phyloP scores from a whole-genome alignment of 441 rosid species.

The Brassica balearica region DNA sequence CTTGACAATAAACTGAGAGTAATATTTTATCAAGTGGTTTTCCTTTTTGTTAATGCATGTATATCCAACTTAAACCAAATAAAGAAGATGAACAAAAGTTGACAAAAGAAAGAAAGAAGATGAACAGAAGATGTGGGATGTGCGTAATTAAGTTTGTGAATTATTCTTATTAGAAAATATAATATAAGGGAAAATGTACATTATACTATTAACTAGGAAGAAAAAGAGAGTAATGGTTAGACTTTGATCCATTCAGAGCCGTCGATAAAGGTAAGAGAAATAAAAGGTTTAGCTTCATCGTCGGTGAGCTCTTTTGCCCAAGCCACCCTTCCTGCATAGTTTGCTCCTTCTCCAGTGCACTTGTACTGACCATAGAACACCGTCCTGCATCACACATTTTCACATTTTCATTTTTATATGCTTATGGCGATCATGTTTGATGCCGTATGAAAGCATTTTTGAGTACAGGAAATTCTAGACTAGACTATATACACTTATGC shows the following conservation, averaged over 20 bases:
- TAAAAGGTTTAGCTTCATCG: conserved; percentile 88
- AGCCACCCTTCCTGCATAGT: conserved; percentile 87
- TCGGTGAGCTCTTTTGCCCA: conserved; percentile 94
- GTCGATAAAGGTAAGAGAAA: conserved; percentile 80
- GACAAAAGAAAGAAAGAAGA: no score
- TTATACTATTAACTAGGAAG: background rate
- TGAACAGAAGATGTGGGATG: no score
- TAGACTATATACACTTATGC: background rate
- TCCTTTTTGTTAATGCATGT: background rate
- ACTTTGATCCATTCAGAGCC: conserved; percentile 89
- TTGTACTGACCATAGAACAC: conserved; percentile 97
- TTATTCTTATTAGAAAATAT: background rate
- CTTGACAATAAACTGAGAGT: background rate
- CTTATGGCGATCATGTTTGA: background rate
- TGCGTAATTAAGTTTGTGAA: background rate
- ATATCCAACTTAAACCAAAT: background rate
- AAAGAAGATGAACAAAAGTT: background rate
- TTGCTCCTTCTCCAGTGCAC: conserved; percentile 89
- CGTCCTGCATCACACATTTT: conserved; percentile 62
- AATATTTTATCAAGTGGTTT: background rate
- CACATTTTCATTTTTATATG: background rate
- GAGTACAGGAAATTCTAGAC: background rate
- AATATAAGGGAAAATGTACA: conserved; percentile 21
- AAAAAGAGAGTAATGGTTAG: conserved; percentile 27
- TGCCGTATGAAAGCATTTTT: background rate